Evolutionary conservation across 2,329 filamentous ascomycete genomes (phyloP).

Genomic region (Annulohypoxylon truncatum): DNA sequence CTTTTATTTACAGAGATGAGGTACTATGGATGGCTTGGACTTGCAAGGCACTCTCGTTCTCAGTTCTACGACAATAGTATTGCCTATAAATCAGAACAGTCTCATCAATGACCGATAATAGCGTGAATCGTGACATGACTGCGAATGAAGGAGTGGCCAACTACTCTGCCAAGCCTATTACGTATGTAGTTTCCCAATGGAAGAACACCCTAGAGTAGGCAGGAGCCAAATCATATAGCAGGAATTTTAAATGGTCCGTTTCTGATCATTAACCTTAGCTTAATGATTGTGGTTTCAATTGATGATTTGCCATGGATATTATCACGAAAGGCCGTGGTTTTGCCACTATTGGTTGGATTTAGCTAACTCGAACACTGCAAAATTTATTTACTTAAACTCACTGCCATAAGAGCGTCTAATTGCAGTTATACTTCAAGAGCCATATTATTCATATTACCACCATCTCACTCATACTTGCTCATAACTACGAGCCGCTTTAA

Average conservation of each 20-base stretch:
- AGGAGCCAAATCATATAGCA: neutral
- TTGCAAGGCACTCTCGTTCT: constrained; percentile 45
- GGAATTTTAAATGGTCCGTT: neutral
- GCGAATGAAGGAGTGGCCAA: neutral
- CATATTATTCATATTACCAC: neutral
- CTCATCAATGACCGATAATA: constrained; percentile 15
- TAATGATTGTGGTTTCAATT: neutral
- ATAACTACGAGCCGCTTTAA: neutral
- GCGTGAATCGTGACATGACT: constrained; percentile 3
- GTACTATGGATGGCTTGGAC: constrained; percentile 38
- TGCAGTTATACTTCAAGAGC: neutral
- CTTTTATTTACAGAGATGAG: constrained; percentile 38
- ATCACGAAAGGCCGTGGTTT: neutral
- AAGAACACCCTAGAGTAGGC: neutral
- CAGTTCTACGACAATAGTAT: constrained; percentile 43
- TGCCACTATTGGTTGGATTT: constrained; percentile 11
- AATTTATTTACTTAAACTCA: neutral
- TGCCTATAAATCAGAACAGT: constrained; percentile 42
- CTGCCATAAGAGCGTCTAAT: neutral
- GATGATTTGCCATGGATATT: neutral
- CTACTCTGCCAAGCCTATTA: neutral
- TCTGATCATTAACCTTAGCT: neutral
- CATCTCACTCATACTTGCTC: neutral
- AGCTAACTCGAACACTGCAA: neutral
- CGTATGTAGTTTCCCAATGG: neutral